phyloP scores from a whole-genome alignment of 2,329 filamentous ascomycete species.

The Phaeosphaeriaceae sp. region DNA sequence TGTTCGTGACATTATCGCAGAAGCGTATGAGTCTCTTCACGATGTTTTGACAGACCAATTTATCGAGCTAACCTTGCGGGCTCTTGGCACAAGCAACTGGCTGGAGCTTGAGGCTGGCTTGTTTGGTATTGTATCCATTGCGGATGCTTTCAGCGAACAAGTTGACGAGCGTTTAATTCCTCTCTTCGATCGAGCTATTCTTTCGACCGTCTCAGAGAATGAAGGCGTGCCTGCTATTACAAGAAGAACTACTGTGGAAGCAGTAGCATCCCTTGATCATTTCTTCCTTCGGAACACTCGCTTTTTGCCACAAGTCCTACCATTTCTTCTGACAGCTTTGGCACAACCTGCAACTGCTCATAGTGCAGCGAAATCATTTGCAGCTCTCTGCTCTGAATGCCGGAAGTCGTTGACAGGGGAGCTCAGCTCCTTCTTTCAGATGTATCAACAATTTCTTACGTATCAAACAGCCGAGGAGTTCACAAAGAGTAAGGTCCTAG shows the following conservation, averaged over 20 bases:
- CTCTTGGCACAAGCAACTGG: constrained; percentile 54
- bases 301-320: constrained; percentile 72
- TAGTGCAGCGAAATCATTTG: constrained; percentile 77
- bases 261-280: constrained; percentile 75
- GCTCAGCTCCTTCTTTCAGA: constrained; percentile 70
- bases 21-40: constrained; percentile 66
- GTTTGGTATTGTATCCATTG: constrained; percentile 70
- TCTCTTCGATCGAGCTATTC: constrained; percentile 69
- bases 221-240: constrained; percentile 65
- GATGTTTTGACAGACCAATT: constrained; percentile 55
- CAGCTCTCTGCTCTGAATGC: constrained; percentile 76
- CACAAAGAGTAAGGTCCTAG: constrained; percentile 75
- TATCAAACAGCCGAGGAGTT: constrained; percentile 68
- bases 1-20: constrained; percentile 77
- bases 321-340: constrained; percentile 75
- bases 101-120: constrained; percentile 59
- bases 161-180: constrained; percentile 64
- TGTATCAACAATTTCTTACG: constrained; percentile 71
- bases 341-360: constrained; percentile 66
- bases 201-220: constrained; percentile 54
- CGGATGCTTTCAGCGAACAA: constrained; percentile 68
- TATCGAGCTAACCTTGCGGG: constrained; percentile 51
- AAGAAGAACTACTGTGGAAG: constrained; percentile 70
- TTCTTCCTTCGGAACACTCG: constrained; percentile 76
- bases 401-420: constrained; percentile 71